Percentiles rank a stretch among this genome's conserved stretches.
Evolutionary conservation across 2,329 filamentous ascomycete species (phyloP).

Genomic region (Biscogniauxia sp.): DNA sequence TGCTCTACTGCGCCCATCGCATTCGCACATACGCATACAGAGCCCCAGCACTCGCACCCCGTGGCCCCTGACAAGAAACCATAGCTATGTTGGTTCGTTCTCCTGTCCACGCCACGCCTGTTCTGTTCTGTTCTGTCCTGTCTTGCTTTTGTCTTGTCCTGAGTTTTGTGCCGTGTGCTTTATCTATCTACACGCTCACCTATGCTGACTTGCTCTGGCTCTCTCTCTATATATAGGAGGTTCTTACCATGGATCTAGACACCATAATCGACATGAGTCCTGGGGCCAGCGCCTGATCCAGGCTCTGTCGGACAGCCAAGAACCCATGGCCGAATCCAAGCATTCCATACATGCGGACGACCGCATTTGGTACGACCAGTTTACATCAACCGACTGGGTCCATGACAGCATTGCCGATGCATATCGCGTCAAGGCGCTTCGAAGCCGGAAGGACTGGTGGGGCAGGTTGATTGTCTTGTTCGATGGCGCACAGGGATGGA

Average conservation of each 20-base stretch:
- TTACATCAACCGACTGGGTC: slow-evolving; percentile 96
- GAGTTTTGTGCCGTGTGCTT: background rate
- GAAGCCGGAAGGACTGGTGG: slow-evolving; percentile 77
- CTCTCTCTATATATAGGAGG: slow-evolving; percentile 4
- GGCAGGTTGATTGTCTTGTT: slow-evolving; percentile 75
- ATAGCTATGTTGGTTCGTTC: slow-evolving; percentile 43
- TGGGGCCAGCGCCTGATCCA: slow-evolving; percentile 61
- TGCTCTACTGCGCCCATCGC: slow-evolving; percentile 40
- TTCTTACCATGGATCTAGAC: slow-evolving; percentile 32
- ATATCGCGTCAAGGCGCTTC: slow-evolving; percentile 79
- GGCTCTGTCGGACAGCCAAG: slow-evolving; percentile 57
- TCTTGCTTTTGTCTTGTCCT: no score
- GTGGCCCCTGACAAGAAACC: slow-evolving; percentile 36
- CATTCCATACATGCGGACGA: slow-evolving; percentile 72
- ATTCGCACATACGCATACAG: slow-evolving; percentile 43
- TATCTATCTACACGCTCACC: background rate
- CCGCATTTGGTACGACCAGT: slow-evolving; percentile 97
- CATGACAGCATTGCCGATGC: slow-evolving; percentile 96
- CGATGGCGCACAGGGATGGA: slow-evolving; percentile 90
- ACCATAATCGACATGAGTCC: slow-evolving; percentile 58
- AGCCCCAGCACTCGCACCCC: slow-evolving; percentile 27
- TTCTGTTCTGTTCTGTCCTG: no score
- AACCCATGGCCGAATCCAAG: slow-evolving; percentile 62
- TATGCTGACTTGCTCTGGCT: slow-evolving; percentile 7
- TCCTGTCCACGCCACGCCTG: no score